Evolutionary conservation across 768 basidiomycete genomes (phyloP), one percentile per base, ranked within the genome.

Genomic region (Rubroboletus satanas): DNA sequence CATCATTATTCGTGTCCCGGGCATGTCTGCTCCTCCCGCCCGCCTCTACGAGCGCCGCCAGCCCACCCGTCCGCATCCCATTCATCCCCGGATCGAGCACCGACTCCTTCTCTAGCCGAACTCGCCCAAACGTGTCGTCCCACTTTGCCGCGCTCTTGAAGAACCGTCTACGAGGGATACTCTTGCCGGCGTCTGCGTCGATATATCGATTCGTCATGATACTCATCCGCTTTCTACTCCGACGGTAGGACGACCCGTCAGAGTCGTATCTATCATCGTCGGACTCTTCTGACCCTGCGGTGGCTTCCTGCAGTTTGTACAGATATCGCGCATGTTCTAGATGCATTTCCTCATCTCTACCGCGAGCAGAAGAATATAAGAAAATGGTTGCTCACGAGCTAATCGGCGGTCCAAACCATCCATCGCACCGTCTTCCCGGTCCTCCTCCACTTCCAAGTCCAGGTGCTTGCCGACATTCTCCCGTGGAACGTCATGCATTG

Each of bases 401-500:
- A 90, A 75, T 45, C 75, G 77, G 53, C 81, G 80, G 63, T 91
- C 89, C 36, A 90, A 62, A 15, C 84, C 80, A 56, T 91, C 87
- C 63, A 73, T 71, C 32, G 68, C 68, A 39, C 54, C 65, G 7
- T 66, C 64, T n/a, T 80, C 77, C 7, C 60, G 60, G 9, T 66
- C 62, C 4, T 78, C 77, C 12, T 81, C 78, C 29, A 67, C 68
- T 15, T 74, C 75, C 54, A 88, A 77, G 0, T 83, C 83, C 5
- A 90, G 73, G 59, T 90, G 85, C 33, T 76, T 71, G 4, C 78
- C 80, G 7, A 96, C 60, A 33, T 82, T 83, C 60, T 90, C 83
- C 39, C 79, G 71, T 0, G 94, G 93, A 1, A 92, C 87, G 46
- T 88, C 84, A 23, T 94, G 92, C 77, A 96, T 81, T 43, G 83